A percentile compares a stretch with the other conserved stretches of the same genome.
phyloP scores from a whole-genome alignment of 2,329 filamentous ascomycete species.

The Fusarium metavorans region DNA sequence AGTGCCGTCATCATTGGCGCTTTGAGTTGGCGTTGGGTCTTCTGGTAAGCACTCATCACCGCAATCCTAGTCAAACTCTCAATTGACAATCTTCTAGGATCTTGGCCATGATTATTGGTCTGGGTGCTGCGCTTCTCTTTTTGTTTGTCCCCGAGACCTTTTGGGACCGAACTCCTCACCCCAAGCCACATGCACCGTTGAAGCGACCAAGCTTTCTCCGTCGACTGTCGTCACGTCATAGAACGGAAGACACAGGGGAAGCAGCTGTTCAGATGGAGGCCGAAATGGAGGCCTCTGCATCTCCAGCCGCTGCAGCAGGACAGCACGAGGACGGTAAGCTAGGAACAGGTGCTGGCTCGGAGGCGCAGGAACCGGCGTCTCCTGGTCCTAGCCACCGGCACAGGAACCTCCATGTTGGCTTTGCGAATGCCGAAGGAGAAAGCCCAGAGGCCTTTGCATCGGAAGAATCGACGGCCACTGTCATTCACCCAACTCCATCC shows the following conservation, averaged over 20 bases:
- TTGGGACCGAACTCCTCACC: slow-evolving; percentile 84
- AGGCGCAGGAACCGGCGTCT: slow-evolving; percentile 13
- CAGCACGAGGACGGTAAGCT: slow-evolving; percentile 59
- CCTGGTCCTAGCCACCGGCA: slow-evolving; percentile 25
- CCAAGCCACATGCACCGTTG: slow-evolving; percentile 45
- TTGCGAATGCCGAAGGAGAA: slow-evolving; percentile 51
- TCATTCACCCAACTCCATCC: slow-evolving; percentile 4
- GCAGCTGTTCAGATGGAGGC: slow-evolving; percentile 7
- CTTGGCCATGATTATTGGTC: slow-evolving; percentile 81
- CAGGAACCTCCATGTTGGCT: slow-evolving; percentile 67
- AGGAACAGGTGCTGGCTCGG: slow-evolving; percentile 58
- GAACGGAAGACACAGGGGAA: slow-evolving; percentile 20
- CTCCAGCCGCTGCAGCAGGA: slow-evolving; percentile 23
- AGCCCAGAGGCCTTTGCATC: not conserved
- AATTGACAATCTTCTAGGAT: slow-evolving; percentile 65
- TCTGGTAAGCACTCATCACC: slow-evolving; percentile 70
- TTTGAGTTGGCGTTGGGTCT: slow-evolving; percentile 89
- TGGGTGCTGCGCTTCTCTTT: slow-evolving; percentile 79
- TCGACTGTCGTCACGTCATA: slow-evolving; percentile 59
- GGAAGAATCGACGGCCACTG: slow-evolving; percentile 6
- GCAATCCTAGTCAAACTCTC: no score
- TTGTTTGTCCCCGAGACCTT: slow-evolving; percentile 96
- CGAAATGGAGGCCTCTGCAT: slow-evolving; percentile 15
- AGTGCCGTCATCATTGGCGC: slow-evolving; percentile 86
- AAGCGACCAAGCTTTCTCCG: slow-evolving; percentile 61